Conservation (phyloP, 306 rosid species). For the Acacia melanoxylon region DNA sequence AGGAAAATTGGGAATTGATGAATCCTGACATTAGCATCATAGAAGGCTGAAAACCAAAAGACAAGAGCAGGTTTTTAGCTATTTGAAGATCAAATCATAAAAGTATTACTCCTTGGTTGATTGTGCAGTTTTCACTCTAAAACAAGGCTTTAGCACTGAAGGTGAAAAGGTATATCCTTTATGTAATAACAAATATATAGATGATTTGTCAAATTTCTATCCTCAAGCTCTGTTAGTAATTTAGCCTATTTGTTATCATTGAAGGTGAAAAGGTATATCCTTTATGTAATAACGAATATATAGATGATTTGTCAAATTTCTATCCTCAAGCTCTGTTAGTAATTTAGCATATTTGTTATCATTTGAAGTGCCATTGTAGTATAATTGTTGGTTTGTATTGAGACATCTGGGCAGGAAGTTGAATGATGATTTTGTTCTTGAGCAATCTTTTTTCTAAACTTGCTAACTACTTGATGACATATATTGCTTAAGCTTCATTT, state of each 20-base stretch:
- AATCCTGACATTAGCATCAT: conserved; percentile 39
- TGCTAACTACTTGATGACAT: not conserved
- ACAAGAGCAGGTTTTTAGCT: conserved; percentile 16
- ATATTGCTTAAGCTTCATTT: too few species aligned
- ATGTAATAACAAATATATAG: not conserved
- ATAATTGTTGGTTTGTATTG: not conserved
- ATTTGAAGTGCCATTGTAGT: not conserved
- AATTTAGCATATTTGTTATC: not conserved
- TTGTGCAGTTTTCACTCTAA: not conserved
- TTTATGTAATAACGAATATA: not conserved
- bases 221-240: not conserved
- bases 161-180: not conserved
- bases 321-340: not conserved
- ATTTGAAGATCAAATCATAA: not conserved
- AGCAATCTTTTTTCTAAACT: not conserved
- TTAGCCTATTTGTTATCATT: not conserved
- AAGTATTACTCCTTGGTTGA: conserved; percentile 15
- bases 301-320: not conserved
- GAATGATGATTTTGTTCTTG: conserved; percentile 3
- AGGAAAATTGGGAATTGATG: conserved; percentile 59
- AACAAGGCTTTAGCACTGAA: not conserved
- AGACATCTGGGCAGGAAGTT: conserved; percentile 16
- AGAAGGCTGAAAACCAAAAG: conserved; percentile 32
- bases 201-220: not conserved
- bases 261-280: not conserved